Evolutionary conservation across 306 rosid genomes (phyloP), one percentile per base, ranked within the genome.

Genomic region (Cucurbita pepo): DNA sequence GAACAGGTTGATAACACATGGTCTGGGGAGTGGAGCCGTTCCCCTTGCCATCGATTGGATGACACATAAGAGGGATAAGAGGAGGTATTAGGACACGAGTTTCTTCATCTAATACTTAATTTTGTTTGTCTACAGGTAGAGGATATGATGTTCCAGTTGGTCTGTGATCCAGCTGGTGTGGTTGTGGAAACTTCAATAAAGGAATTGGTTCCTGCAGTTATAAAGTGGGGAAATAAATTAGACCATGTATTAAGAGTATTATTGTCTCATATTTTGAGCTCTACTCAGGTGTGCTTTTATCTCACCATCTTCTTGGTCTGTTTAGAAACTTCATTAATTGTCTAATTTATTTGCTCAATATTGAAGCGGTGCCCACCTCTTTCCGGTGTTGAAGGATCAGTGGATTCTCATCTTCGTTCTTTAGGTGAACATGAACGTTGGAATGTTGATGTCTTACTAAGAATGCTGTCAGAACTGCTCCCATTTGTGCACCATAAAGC

Each of bases 361-460:
- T 78, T 73, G 82, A 89, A 95, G 97, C 88, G 81, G 56, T 91
- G 96, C 64, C 92, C 99, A 19, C 99, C 99, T 18, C 92, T 91
- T 83, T 95, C 97, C 19, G 97, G 99, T 7, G 97, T 95, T 84
- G 99, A 95, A 85, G 96, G 96, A 77, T 95, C 96, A 53, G 76
- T 88, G 78, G 99, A 95, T 83, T 91, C 99, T 7, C 82, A 86
- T 86, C 89, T 95, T 84, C 97, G 76, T 78, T 90, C 83, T 77
- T 88, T 95, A 75, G 96, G 99, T 53, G 99, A 95, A 81, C 82
- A 91, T 69, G 99, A 95, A 78, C 92, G 95, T 65, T 95, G 97
- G 99, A 95, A 86, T 78, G 83, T 91, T 45, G 99, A 91, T 77
- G 88, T 91, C 78, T 79, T 95, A 64, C 81, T 95, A 74, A 84